phyloP scores from a whole-genome alignment of 768 basidiomycete species.

The Gyrodon lividus region DNA sequence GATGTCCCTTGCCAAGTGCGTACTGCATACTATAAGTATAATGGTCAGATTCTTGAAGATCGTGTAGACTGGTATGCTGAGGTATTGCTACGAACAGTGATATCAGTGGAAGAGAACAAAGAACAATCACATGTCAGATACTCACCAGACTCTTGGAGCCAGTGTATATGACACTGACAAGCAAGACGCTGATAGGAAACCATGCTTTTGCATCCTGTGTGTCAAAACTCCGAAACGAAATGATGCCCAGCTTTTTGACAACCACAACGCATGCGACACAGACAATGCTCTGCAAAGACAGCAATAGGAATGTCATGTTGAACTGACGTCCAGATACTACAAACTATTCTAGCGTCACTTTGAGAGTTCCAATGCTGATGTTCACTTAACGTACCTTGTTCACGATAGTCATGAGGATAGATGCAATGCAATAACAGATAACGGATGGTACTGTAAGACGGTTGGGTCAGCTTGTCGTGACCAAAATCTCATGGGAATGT shows the following conservation, averaged over 20 bases:
- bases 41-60: conserved; percentile 99
- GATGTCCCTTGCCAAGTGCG: background rate
- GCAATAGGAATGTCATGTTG: conserved; percentile 95
- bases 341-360: conserved; percentile 50
- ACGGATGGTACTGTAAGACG: conserved; percentile 69
- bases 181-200: conserved; percentile 91
- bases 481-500: background rate
- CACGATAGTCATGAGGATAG: conserved; percentile 94
- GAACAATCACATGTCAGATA: conserved; percentile 8
- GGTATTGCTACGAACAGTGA: conserved; percentile 70
- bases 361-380: background rate
- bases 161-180: conserved; percentile 96
- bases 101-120: background rate
- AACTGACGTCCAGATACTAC: conserved; percentile 93
- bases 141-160: conserved; percentile 95
- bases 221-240: conserved; percentile 85
- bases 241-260: conserved; percentile 74
- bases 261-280: conserved; percentile 74
- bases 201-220: conserved; percentile 82
- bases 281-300: conserved; percentile 88
- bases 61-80: conserved; percentile 96
- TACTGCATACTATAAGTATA: conserved; percentile 80
- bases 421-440: conserved; percentile 85
- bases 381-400: conserved; percentile 69
- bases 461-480: background rate